phyloP scores from a whole-genome alignment of 371 early-diverging fungal species.

The Cokeromyces recurvatus region DNA sequence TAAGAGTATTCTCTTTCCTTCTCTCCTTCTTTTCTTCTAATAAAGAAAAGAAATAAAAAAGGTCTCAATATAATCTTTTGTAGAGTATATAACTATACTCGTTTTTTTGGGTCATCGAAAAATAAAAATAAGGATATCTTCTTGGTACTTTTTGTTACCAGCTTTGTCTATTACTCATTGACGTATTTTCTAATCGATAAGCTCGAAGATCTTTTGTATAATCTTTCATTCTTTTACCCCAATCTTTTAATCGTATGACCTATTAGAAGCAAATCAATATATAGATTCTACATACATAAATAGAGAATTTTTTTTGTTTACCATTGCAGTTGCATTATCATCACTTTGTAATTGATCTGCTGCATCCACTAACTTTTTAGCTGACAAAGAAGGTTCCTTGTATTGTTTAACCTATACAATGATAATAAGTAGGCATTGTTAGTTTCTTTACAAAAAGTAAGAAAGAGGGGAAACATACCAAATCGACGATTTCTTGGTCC shows the following conservation, averaged over 20 bases:
- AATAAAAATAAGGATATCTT: no score
- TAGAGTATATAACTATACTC: no score
- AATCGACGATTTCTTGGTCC: conserved; percentile 75
- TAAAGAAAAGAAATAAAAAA: no score
- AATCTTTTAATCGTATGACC: conserved; percentile 75
- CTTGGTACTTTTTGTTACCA: no score
- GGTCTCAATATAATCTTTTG: no score
- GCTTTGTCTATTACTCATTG: conserved; percentile 45
- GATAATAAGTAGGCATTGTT: no score
- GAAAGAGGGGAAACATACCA: no score
- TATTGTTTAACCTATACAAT: conserved; percentile 46
- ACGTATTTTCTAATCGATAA: conserved; percentile 54
- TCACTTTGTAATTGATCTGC: conserved; percentile 76
- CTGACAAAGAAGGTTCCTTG: conserved; percentile 52
- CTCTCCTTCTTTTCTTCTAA: no score
- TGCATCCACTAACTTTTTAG: conserved; percentile 56
- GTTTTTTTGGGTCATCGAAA: no score
- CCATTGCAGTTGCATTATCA: conserved; percentile 71
- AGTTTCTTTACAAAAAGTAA: no score
- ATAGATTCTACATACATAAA: no score
- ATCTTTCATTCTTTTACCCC: conserved; percentile 71
- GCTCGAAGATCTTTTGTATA: conserved; percentile 61
- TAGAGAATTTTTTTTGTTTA: conserved; percentile 9
- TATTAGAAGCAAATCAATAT: conserved; percentile 12
- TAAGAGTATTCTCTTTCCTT: no score